These are phyloP conservation scores for Sisymbrium altissimum DNA, from an alignment of 345 rosid species.

Conservation along the genomic window DNA sequence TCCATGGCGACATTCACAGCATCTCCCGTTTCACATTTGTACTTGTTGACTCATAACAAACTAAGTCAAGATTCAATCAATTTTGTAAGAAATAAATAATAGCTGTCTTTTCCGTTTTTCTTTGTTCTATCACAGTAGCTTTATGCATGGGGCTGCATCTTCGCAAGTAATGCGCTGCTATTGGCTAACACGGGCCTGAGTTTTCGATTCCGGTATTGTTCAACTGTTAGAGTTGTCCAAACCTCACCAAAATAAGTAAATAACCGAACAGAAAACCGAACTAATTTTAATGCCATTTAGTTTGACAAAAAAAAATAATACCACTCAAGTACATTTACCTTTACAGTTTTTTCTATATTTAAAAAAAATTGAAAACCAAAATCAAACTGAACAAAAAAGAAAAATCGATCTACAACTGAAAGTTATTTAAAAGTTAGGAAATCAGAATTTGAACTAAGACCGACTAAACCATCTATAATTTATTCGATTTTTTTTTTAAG, in stretches of 20 bases:
- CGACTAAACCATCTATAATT: too few species aligned
- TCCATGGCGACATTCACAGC: conserved; percentile 1
- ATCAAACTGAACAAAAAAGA: too few species aligned
- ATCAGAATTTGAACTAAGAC: too few species aligned
- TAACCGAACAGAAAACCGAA: neutral
- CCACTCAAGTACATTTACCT: neutral
- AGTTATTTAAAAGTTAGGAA: too few species aligned
- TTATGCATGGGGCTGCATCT: neutral
- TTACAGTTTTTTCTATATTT: neutral
- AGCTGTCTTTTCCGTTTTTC: neutral
- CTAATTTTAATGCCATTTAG: neutral
- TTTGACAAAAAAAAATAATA: too few species aligned
- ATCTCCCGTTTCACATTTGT: neutral
- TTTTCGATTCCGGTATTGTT: neutral
- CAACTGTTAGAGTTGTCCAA: neutral
- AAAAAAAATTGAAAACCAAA: too few species aligned
- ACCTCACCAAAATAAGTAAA: neutral
- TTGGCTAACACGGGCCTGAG: neutral
- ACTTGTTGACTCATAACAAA: neutral
- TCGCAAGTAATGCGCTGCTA: neutral
- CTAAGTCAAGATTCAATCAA: neutral
- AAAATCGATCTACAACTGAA: too few species aligned
- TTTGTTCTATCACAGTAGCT: neutral
- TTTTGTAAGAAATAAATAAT: neutral
- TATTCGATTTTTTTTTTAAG: too few species aligned